A percentile compares a stretch with the other conserved stretches of the same genome.
phyloP scores from a whole-genome alignment of 495 filamentous ascomycete species.

The Penicillium parvum region DNA sequence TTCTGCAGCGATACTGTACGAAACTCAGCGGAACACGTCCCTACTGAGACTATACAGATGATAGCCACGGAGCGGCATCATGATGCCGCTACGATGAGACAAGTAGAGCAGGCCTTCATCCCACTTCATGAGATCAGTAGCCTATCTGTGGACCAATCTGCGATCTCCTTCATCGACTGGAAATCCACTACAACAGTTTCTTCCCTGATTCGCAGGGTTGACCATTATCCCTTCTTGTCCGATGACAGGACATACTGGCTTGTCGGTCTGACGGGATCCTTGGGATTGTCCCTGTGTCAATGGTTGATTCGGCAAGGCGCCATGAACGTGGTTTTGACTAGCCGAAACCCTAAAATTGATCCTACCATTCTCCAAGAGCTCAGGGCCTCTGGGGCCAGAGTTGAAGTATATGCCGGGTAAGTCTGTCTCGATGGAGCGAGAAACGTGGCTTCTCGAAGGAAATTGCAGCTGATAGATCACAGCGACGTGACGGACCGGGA shows the following conservation, averaged over 20 bases:
- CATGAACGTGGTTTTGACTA: slow-evolving; percentile 40
- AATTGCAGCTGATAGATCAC: neutral
- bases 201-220: neutral
- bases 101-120: too few species aligned
- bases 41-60: too few species aligned
- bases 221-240: neutral
- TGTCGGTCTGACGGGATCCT: slow-evolving; percentile 49
- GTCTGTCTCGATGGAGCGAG: neutral
- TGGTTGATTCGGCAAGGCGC: slow-evolving; percentile 54
- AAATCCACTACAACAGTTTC: neutral
- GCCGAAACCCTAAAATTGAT: slow-evolving; percentile 46
- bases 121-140: too few species aligned
- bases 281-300: slow-evolving; percentile 52
- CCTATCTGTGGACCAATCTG: too few species aligned
- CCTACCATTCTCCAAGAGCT: slow-evolving; percentile 32
- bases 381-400: slow-evolving; percentile 2
- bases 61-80: too few species aligned
- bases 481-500: neutral
- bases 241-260: slow-evolving; percentile 49
- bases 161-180: neutral
- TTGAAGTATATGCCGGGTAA: slow-evolving; percentile 5
- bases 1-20: too few species aligned
- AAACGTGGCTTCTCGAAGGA: neutral
- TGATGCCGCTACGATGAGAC: too few species aligned
- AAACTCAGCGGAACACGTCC: too few species aligned